Percentiles rank a stretch among this genome's conserved stretches.
phyloP scores from a whole-genome alignment of 1,284 basidiomycete genomes.

The Bondarzewia mesenterica region DNA sequence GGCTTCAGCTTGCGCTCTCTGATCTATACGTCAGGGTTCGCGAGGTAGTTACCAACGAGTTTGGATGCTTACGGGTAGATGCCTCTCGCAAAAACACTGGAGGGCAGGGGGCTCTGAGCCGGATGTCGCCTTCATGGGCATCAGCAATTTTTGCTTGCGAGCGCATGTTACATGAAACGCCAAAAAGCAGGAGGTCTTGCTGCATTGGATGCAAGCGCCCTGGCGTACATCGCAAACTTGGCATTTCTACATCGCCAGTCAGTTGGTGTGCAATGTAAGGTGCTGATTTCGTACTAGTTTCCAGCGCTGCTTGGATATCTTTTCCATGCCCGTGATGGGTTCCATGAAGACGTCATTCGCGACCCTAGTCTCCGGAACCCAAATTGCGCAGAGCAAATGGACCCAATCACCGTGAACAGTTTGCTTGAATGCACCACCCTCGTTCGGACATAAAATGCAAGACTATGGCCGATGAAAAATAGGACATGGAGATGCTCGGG shows the following conservation, averaged over 20 bases:
- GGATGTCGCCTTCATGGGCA: conserved; percentile 82
- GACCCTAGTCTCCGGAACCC: conserved; percentile 94
- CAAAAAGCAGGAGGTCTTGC: conserved; percentile 83
- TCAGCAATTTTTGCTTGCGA: conserved; percentile 71
- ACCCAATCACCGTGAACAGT: conserved; percentile 92
- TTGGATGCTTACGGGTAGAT: conserved; percentile 64
- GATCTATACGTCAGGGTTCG: conserved; percentile 3
- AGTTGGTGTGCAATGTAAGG: neutral
- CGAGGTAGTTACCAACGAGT: conserved; percentile 5
- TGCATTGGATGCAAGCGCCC: conserved; percentile 97
- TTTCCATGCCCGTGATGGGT: conserved; percentile 87
- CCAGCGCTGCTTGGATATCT: conserved; percentile 89
- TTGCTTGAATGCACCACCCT: conserved; percentile 98
- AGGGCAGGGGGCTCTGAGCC: conserved; percentile 64
- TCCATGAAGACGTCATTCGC: conserved; percentile 98
- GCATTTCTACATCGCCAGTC: conserved; percentile 52
- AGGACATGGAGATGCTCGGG: neutral
- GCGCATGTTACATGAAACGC: conserved; percentile 98
- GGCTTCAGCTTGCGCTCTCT: conserved; percentile 63
- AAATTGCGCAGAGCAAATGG: conserved; percentile 94
- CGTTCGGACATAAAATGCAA: conserved; percentile 91
- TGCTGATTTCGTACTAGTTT: conserved; percentile 60
- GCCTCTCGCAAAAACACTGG: conserved; percentile 81
- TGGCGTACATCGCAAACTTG: conserved; percentile 75
- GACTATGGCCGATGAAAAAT: conserved; percentile 39